Conservation (phyloP, 257 asterid species). For the Leonotis leonurus region DNA sequence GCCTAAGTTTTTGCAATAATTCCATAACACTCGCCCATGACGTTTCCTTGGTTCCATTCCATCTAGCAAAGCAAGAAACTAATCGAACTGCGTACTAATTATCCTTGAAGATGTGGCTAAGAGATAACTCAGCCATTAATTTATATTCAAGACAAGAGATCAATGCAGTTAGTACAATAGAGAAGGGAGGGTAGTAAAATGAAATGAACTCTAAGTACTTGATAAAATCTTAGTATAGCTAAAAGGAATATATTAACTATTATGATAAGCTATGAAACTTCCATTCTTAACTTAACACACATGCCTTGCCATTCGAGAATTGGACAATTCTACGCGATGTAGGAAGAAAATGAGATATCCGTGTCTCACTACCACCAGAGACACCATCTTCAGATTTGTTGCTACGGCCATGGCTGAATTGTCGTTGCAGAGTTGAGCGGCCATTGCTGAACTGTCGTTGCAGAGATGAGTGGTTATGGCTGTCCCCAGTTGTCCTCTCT, state of each 20-base stretch:
- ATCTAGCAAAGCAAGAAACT: slow-evolving; percentile 4
- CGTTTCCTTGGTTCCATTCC: background rate
- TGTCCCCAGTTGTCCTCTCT: slow-evolving; percentile 74
- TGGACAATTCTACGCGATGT: slow-evolving; percentile 98
- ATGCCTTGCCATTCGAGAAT: slow-evolving; percentile 91
- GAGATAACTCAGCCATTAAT: background rate
- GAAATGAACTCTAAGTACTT: background rate
- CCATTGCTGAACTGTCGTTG: slow-evolving; percentile 82
- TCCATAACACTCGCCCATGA: background rate
- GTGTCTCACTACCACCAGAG: slow-evolving; percentile 68
- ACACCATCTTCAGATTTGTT: slow-evolving; percentile 80
- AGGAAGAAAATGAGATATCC: slow-evolving; percentile 94
- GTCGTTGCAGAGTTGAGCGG: slow-evolving; percentile 90
- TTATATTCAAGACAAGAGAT: background rate
- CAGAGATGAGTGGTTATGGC: slow-evolving; percentile 71
- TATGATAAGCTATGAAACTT: background rate
- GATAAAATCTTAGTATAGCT: background rate
- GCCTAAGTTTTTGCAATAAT: background rate
- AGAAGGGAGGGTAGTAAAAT: background rate
- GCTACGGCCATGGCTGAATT: slow-evolving; percentile 89
- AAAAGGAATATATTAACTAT: background rate
- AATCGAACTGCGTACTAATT: background rate
- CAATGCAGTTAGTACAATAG: slow-evolving; percentile 3
- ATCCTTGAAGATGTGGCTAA: background rate
- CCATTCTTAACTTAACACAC: slow-evolving; percentile 3